These are phyloP conservation scores for Theobroma grandiflorum DNA, from an alignment of 441 rosid species.

Conservation along the genomic window DNA sequence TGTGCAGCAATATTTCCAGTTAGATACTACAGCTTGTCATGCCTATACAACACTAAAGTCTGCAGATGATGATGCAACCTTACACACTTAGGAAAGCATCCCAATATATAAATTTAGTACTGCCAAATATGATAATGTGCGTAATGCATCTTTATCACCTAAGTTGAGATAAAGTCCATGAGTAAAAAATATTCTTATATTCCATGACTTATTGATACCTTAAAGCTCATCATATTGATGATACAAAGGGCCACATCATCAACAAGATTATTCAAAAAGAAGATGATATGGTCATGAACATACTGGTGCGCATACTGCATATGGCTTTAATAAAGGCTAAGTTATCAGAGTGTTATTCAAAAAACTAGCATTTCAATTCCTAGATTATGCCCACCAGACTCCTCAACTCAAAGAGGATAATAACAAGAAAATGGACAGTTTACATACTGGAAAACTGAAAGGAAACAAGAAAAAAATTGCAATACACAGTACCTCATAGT, in stretches of 20 bases:
- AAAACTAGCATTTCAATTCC: not conserved
- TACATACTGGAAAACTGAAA: not conserved
- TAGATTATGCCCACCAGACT: constrained; percentile 16
- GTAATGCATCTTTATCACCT: constrained; percentile 1
- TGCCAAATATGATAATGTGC: not conserved
- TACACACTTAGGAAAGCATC: not conserved
- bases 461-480: not conserved
- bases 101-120: not conserved
- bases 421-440: not conserved
- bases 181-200: not conserved
- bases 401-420: not conserved
- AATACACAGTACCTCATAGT: constrained; percentile 64
- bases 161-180: not conserved
- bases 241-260: not conserved
- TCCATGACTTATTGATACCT: not conserved
- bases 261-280: not conserved
- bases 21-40: not conserved
- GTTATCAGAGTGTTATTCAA: not conserved
- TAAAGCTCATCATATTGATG: not conserved
- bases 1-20: not conserved
- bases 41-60: not conserved
- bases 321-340: not conserved
- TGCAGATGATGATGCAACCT: not conserved
- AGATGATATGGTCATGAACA: constrained; percentile 6
- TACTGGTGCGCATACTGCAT: not conserved